These are phyloP conservation scores for Carex parvula DNA, from an alignment of 176 grass and related monocot species.

Conservation along the genomic window DNA sequence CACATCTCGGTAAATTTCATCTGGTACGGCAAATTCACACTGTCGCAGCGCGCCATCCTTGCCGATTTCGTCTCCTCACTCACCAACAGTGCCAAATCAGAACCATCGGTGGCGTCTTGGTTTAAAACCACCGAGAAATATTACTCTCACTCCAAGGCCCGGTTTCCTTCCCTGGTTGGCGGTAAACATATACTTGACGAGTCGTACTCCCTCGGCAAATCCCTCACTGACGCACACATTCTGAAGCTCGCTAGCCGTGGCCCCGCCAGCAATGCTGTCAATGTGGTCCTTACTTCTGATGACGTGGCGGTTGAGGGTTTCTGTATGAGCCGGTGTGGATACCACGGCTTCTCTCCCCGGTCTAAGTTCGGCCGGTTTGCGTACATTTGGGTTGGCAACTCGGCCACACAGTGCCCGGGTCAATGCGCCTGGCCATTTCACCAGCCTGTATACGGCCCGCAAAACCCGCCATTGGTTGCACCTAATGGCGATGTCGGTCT, in stretches of 20 bases:
- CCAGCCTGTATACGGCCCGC: constrained; percentile 84
- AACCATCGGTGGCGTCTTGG: constrained; percentile 64
- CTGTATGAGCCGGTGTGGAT: constrained; percentile 84
- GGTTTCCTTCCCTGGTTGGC: constrained; percentile 33
- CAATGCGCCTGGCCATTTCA: constrained; percentile 98
- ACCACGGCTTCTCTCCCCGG: constrained; percentile 53
- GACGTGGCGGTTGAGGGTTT: constrained; percentile 85
- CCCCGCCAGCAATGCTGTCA: constrained; percentile 37
- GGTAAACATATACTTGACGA: constrained; percentile 42
- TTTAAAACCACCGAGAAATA: constrained; percentile 69
- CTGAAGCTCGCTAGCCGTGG: constrained; percentile 41
- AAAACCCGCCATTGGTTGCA: constrained; percentile 59
- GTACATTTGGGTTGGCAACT: constrained; percentile 89
- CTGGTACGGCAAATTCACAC: constrained; percentile 79
- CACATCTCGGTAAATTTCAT: constrained; percentile 59
- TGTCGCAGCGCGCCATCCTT: constrained; percentile 51
- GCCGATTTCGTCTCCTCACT: constrained; percentile 71
- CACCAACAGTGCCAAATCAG: constrained; percentile 14
- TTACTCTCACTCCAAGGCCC: constrained; percentile 51
- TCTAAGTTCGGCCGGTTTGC: constrained; percentile 56
- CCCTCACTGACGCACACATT: constrained; percentile 39
- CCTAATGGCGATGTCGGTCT: constrained; percentile 89
- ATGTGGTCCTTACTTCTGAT: constrained; percentile 72
- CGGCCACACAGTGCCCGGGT: constrained; percentile 66
- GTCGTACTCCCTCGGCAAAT: constrained; percentile 52